Base-by-base conservation (phyloP, 2,329 filamentous ascomycete genomes). In the Fusarium setosum region DNA sequence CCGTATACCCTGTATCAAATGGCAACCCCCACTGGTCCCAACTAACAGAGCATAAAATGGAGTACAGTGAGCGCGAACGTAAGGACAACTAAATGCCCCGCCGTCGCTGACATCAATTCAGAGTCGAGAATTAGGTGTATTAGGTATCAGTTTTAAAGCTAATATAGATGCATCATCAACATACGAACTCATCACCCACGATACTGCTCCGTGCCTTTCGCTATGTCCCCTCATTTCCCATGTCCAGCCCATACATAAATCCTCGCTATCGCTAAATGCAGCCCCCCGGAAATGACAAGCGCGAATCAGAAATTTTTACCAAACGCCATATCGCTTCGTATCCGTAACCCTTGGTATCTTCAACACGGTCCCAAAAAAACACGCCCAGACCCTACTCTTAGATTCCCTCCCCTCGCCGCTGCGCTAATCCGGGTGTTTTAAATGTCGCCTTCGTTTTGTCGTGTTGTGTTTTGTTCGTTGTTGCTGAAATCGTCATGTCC, bases 281-380 rank as follows among this genome's bases (percentile, higher is more conserved):
- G 26, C 29, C 38, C 53, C 53, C n/a, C n/a, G n/a, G 61, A 55
- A 62, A 49, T 45, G 31, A 47, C 21, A 47, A 47, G 20, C 12
- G 18, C 15, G 13, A 47, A 21, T 11, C 13, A 26, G 18, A 23
- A 47, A 21, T 13, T 65, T 59, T 56, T 57, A 26, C 57, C 57
- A 50, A 44, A 67, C 65, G 65, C 65, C 65, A 41, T 65, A 31
- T 51, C 65, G 61, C 65, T 68, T 62, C 65, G 55, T 63, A 56
- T 68, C 64, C 64, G 41, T 68, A 59, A 67, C 48, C 64, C 63
- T 68, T 67, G 64, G 64, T 67, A 67, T 67, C 64, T 67, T 58
- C 56, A 67, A 65, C 63, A 68, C 45, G 64, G 65, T n/a, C 64
- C 64, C 26, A 29, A 29, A 29, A 67, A 54, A 67, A 66, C 67